Percentiles rank a stretch among this genome's conserved stretches.
phyloP scores from a whole-genome alignment of 2,329 filamentous ascomycete species.

The Fusarium chlamydosporum region DNA sequence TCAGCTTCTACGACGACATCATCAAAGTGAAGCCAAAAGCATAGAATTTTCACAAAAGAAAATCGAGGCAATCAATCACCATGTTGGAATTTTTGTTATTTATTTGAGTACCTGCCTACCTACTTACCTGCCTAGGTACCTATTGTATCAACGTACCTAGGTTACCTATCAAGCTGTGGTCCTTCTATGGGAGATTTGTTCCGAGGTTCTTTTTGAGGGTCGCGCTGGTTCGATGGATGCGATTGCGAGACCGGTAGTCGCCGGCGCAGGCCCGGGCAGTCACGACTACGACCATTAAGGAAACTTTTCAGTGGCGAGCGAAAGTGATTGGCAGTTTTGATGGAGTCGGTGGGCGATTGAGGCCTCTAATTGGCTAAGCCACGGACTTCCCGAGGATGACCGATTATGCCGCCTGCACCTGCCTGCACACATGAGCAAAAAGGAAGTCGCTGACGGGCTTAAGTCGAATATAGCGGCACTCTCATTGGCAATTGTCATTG shows the following conservation, averaged over 20 bases:
- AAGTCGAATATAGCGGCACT: slow-evolving; percentile 40
- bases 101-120: too few relatives aligned
- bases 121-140: too few relatives aligned
- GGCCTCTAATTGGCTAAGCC: slow-evolving; percentile 17
- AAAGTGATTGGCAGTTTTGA: slow-evolving; percentile 30
- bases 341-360: neutral
- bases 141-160: too few relatives aligned
- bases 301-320: slow-evolving; percentile 30
- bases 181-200: slow-evolving; percentile 3
- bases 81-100: neutral
- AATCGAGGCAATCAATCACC: neutral
- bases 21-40: neutral
- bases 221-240: slow-evolving; percentile 30
- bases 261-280: slow-evolving; percentile 21
- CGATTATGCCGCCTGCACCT: slow-evolving; percentile 37
- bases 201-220: slow-evolving; percentile 16
- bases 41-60: neutral
- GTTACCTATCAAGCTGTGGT: too few relatives aligned
- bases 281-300: slow-evolving; percentile 25
- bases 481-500: slow-evolving; percentile 47
- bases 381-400: slow-evolving; percentile 47
- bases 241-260: slow-evolving; percentile 27
- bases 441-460: slow-evolving; percentile 35
- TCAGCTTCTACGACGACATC: neutral
- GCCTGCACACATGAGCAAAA: slow-evolving; percentile 18